phyloP scores from a whole-genome alignment of 179 eudicot species.

The Silene coronaria region DNA sequence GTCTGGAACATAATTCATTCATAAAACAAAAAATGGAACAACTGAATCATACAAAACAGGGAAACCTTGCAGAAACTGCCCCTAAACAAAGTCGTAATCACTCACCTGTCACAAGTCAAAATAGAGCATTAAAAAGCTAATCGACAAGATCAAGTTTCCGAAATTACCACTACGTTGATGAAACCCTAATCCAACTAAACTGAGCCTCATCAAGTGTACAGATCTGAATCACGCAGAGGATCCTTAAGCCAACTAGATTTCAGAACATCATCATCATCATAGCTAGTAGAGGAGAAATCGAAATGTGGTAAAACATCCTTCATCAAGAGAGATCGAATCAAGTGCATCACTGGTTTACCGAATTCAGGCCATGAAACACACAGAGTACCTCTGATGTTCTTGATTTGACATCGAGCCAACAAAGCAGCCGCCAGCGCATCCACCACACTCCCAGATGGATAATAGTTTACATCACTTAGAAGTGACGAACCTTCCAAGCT shows the following conservation, averaged over 20 bases:
- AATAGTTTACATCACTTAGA: slow-evolving; percentile 49
- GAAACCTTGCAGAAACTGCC: neutral
- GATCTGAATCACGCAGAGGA: slow-evolving; percentile 50
- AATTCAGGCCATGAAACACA: slow-evolving; percentile 79
- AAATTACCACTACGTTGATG: neutral
- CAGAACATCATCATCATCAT: slow-evolving; percentile 33
- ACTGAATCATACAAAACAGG: neutral
- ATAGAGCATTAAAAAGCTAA: neutral
- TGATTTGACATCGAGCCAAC: slow-evolving; percentile 55
- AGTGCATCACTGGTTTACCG: slow-evolving; percentile 47
- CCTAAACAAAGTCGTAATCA: neutral
- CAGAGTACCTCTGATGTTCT: slow-evolving; percentile 57
- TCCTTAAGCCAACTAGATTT: slow-evolving; percentile 48
- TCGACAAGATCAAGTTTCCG: neutral
- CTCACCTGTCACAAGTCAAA: neutral
- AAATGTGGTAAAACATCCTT: slow-evolving; percentile 48
- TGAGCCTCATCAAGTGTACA: slow-evolving; percentile 56
- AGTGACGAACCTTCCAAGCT: slow-evolving; percentile 25
- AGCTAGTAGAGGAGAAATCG: slow-evolving; percentile 28
- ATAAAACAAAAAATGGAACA: neutral
- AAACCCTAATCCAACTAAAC: neutral
- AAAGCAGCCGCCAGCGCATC: slow-evolving; percentile 84
- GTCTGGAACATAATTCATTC: neutral
- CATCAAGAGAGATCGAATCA: slow-evolving; percentile 46
- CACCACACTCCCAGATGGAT: slow-evolving; percentile 83